Base-by-base conservation (phyloP, 2,329 filamentous ascomycete species). In the Lachnellula arida region DNA sequence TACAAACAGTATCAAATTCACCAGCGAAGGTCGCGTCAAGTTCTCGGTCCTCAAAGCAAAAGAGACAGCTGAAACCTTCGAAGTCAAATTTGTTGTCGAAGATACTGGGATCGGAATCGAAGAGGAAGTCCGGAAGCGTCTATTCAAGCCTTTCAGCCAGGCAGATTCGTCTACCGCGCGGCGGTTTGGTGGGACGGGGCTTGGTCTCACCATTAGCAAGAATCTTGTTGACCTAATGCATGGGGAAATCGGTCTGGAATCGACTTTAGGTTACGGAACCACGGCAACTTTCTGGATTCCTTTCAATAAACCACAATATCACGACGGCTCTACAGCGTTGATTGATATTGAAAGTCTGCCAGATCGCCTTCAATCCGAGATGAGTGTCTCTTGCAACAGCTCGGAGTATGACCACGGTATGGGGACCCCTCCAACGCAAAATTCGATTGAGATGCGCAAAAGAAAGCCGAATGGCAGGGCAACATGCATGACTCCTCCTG, bases 61-160 rank as follows among this genome's bases (percentile, higher is more conserved):
- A 44, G 86, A 91, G 67, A 82, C 82, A 0, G 68, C 77, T 0
- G 86, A 90, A 7, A 80, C 75, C 0, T 81, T 89, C 25, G 81
- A 85, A 44, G 80, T 92, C 43, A 82, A 82, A 49, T 92, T 93
- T 63, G 80, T 81, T 0, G 80, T 94, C 5, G 82, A 88, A 68
- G 89, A 94, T 62, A 89, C 87, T 0, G 89, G 89, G 0, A 91
- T 93, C 50, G 89, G 89, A 3, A 92, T 93, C 34, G 86, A 91
- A 60, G 86, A 91, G 48, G 86, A 89, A 54, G 87, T 91, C 5
- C 80, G 84, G 17, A 85, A 84, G 65, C 81, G 81, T 39, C 75
- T 93, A 1, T 94, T 93, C 72, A 85, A 87, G 61, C 89, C 89
- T 0, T 94, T 93, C 70, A 89, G 85, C 58, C 89, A 94, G 70